Evolutionary conservation across 2,329 filamentous ascomycete genomes (phyloP), one percentile per base, ranked within the genome.

Genomic region (Emergomyces orientalis): DNA sequence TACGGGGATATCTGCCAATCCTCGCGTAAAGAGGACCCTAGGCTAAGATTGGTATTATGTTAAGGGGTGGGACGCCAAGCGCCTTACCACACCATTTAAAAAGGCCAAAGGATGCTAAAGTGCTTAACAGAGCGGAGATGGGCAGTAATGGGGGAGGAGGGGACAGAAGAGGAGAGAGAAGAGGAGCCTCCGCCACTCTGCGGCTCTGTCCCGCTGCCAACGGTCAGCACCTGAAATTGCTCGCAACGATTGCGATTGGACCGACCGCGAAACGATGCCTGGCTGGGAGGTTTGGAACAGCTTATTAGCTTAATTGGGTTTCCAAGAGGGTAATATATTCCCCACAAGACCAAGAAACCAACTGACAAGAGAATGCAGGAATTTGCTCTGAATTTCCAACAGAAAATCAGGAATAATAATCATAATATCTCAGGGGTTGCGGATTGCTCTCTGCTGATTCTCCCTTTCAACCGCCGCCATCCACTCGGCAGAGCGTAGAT

Each of bases 1-100:
- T 54, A 54, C 51, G 27, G 51, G 32, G 49, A 27, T 17, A 30
- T 52, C 49, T 54, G 51, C 51, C 51, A 54, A 54, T 54, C 27
- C 51, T 54, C 27, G 30, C 8, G 30, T n/a, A 30, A 8, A n/a
- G 17, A 34, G 3, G 19, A 1, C n/a, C 30, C 30, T 9, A 19
- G 6, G 13, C 19, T n/a, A 8, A 54, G 19, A 32, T n/a, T 54
- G 30, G 19, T 17, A 54, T 32, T 32, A 3, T n/a, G 30, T 51
- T 6, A 11, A 17, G 47, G n/a, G 45, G 22, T 51, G 47, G 47
- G 47, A 51, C 45, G 45, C 45, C 22, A 49, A 49, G 22, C 2
- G 8, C 22, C 11, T 4, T 25, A 13, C n/a, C 45, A 27, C 45
- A 11, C 22, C 45, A 11, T 9, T 22, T 14, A 2, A 51, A 51